Base-by-base conservation (phyloP, 768 basidiomycete species). In the Agrocybe pediades region DNA sequence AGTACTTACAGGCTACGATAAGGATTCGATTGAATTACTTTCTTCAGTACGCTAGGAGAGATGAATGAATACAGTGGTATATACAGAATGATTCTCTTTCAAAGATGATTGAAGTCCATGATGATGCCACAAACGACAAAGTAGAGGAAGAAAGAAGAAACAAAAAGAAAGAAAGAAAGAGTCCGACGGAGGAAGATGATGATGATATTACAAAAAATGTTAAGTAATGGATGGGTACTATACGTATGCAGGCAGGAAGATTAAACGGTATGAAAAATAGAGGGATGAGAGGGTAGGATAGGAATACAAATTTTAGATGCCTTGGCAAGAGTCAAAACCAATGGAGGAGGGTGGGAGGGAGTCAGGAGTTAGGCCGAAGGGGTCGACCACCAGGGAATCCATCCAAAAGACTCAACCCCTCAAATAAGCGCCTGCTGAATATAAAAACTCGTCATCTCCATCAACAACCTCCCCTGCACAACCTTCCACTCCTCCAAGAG, bases 401-500 rank as follows among this genome's bases (percentile, higher is more conserved):
- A n/a, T n/a, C n/a, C n/a, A n/a, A n/a, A n/a, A n/a, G n/a, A n/a
- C n/a, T n/a, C 13, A 41, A 2, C 13, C n/a, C 27, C 45, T 69
- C 58, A 72, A 17, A 71, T 52, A 15, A 70, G 57, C 21, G 65
- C 70, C 50, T 70, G 69, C 27, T 55, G 53, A 6, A 62, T 62
- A 64, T 81, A 82, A 65, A 81, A 81, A 55, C 65, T 65, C 54
- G 67, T 70, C 17, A 76, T 69, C 41, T 60, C 67, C 24, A 62
- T 57, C 63, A 82, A 67, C 57, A 80, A 54, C 39, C 70, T 63
- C 49, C 69, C 62, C 68, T 79, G 73, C 63, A 78, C 74, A 15
- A 71, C 71, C 9, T 66, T 63, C 89, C 89, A 92, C 62, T 67
- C 71, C 47, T 60, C 72, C 68, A 81, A 75, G 41, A 91, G 76